Evolutionary conservation across 345 rosid species (phyloP), one percentile per base, ranked within the genome.

Genomic region (Balakata baccata): DNA sequence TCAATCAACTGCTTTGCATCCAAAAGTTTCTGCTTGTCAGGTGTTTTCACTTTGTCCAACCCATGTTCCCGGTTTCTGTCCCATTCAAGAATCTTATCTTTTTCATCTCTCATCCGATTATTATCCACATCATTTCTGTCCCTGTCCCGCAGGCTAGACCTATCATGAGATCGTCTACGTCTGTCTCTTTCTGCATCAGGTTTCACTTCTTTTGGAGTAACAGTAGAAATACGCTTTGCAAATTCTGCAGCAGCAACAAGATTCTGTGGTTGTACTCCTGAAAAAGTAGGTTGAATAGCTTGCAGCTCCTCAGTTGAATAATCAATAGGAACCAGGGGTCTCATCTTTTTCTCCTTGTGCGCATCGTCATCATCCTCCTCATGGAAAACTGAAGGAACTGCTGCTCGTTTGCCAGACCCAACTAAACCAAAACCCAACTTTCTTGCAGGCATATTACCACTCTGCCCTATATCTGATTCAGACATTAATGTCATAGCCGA

Each of bases 1-100:
- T 95, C 99, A 68, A 95, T 95, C 87, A 95, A 75, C 75, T 95
- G 99, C 77, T 95, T 95, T 5, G 98, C 98, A 84, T 95, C 94
- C 84, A 89, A 74, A 78, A 95, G 87, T 78, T 93, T 93, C 87
- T 87, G 90, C 71, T 85, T 92, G 77, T 91, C 96, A 46, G 89
- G 79, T 38, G 84, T 74, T 87, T 86, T 95, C 66, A 77, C 86
- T 73, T 88, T 89, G 74, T 83, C 91, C 49, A 29, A 29, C 34
- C 92, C 97, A 66, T 85, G 91, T 29, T 86, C 86, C 66, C 89
- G 79, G 66, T 89, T 92, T 53, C 61, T 71, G 61, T 72, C 90
- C 46, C 90, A 79, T 62, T 84, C 90, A 75, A 53, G 61, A 77
- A 74, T 60, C 71, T 78, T 90, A 59, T 79, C 89, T 74, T 76